Base-by-base conservation (phyloP, 2,329 filamentous ascomycete species). In the Fusarium oxysporum region DNA sequence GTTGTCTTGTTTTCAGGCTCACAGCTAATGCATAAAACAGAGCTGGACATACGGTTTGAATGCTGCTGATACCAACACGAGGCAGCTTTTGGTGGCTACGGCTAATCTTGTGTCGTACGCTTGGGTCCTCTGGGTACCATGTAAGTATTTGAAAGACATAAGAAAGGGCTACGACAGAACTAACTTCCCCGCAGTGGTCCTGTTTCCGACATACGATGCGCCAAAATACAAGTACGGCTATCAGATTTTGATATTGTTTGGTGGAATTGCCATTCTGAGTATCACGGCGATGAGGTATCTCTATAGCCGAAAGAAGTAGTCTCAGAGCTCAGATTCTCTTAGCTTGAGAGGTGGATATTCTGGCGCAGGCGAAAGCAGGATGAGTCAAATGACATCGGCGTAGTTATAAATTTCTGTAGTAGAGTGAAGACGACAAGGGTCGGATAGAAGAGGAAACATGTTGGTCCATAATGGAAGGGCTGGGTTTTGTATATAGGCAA, bases 161-260 rank as follows among this genome's bases (percentile, higher is more conserved):
- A 8, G 14, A 19, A 45, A 14, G 14, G 14, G 43, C 25, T 30
- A 45, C 25, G 43, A 11, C 1, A 25, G 13, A 23, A 5, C 32
- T 51, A 19, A 51, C 9, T 5, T 51, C 1, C 10, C 23, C 21
- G 6, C 50, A 53, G 50, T 53, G 50, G 50, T 53, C 8, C 32
- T 53, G 17, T 53, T 53, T 38, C 50, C 50, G 11, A 53, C 50
- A 37, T 53, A 53, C 8, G 50, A 53, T 30, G 50, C 50, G 8
- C 50, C 50, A 21, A 37, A 53, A 17, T 53, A 53, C 8, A 53
- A 53, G 33, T 53, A 53, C 21, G 50, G 50, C 12, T 53, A 53
- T 3, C 50, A 53, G 23, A 38, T 38, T 12, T 21, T 53, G n/a
- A 53, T 30, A 19, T 8, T 53, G 8, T 53, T 53, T 38, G 33